Percentiles rank a stretch among this genome's conserved stretches.
Evolutionary conservation across 108 stramenopile species (phyloP).

Genomic region (Parietichytrium sp.): DNA sequence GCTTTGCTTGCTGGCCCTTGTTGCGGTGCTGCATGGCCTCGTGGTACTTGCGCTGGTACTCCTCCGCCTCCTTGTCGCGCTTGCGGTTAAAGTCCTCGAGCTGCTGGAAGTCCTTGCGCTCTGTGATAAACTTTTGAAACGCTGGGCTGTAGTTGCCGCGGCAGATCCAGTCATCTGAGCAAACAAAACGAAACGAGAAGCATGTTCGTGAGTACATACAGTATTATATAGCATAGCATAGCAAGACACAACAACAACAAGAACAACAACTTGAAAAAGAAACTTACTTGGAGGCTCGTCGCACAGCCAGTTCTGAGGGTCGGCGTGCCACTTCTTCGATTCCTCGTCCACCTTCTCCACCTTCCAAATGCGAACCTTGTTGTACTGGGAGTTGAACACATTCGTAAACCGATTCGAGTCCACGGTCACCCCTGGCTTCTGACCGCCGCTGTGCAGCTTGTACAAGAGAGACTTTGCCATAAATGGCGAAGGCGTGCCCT

Average conservation of each 20-base stretch:
- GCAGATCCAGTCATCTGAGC: slow-evolving; percentile 83
- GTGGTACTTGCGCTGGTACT: slow-evolving; percentile 82
- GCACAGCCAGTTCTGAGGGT: slow-evolving; percentile 69
- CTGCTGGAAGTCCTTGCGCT: slow-evolving; percentile 82
- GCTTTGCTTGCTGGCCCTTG: not conserved
- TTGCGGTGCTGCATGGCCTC: slow-evolving; percentile 62
- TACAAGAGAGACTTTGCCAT: slow-evolving; percentile 86
- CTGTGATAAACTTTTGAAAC: slow-evolving; percentile 63
- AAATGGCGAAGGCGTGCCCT: slow-evolving; percentile 81
- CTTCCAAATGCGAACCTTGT: slow-evolving; percentile 95
- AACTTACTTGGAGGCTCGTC: slow-evolving; percentile 78
- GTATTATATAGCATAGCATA: no score
- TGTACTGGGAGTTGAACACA: slow-evolving; percentile 89
- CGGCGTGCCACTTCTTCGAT: slow-evolving; percentile 76
- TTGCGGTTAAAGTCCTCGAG: slow-evolving; percentile 85
- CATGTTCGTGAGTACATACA: no score
- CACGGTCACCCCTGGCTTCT: slow-evolving; percentile 73
- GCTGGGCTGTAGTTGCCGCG: slow-evolving; percentile 83
- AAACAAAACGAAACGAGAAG: no score
- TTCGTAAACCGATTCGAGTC: slow-evolving; percentile 66
- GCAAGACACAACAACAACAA: no score
- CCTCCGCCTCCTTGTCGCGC: slow-evolving; percentile 68
- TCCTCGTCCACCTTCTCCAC: slow-evolving; percentile 74
- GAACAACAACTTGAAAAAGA: no score
- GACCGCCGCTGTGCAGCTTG: slow-evolving; percentile 76